These are phyloP conservation scores for Suhomyces bolitotheri DNA, from an alignment of 1,139 yeast species.

Conservation along the genomic window DNA sequence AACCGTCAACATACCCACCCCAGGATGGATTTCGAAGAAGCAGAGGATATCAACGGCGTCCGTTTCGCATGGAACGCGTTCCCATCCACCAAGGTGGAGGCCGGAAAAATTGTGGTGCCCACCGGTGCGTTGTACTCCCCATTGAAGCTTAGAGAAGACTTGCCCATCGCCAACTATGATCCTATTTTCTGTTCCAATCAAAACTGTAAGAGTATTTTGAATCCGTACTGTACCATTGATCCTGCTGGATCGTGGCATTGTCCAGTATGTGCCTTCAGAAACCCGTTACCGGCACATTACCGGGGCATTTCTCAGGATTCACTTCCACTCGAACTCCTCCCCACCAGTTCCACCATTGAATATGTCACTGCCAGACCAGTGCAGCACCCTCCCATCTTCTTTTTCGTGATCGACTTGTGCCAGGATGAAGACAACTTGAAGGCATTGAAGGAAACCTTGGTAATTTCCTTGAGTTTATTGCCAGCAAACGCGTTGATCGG, in stretches of 20 bases:
- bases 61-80: slow-evolving; percentile 54
- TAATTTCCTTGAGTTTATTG: slow-evolving; percentile 75
- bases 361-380: slow-evolving; percentile 88
- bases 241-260: slow-evolving; percentile 87
- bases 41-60: slow-evolving; percentile 51
- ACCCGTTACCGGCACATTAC: slow-evolving; percentile 88
- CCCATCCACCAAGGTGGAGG: slow-evolving; percentile 89
- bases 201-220: slow-evolving; percentile 81
- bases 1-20: slow-evolving; percentile 6
- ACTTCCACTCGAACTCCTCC: slow-evolving; percentile 83
- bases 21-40: slow-evolving; percentile 55
- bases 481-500: slow-evolving; percentile 96
- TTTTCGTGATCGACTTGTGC: slow-evolving; percentile 89
- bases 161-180: slow-evolving; percentile 83
- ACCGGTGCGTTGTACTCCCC: slow-evolving; percentile 95
- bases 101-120: slow-evolving; percentile 90
- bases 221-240: slow-evolving; percentile 87
- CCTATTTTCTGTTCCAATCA: slow-evolving; percentile 82
- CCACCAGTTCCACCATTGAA: slow-evolving; percentile 82
- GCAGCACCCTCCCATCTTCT: slow-evolving; percentile 87
- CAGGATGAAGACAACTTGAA: slow-evolving; percentile 91
- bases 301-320: slow-evolving; percentile 80
- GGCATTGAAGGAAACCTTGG: slow-evolving; percentile 84
- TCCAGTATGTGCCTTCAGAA: slow-evolving; percentile 80
- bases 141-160: slow-evolving; percentile 72